Percentiles rank a stretch among this genome's conserved stretches.
Conservation (phyloP, 2,329 filamentous ascomycete genomes). For the Decorospora gaudefroyi region DNA sequence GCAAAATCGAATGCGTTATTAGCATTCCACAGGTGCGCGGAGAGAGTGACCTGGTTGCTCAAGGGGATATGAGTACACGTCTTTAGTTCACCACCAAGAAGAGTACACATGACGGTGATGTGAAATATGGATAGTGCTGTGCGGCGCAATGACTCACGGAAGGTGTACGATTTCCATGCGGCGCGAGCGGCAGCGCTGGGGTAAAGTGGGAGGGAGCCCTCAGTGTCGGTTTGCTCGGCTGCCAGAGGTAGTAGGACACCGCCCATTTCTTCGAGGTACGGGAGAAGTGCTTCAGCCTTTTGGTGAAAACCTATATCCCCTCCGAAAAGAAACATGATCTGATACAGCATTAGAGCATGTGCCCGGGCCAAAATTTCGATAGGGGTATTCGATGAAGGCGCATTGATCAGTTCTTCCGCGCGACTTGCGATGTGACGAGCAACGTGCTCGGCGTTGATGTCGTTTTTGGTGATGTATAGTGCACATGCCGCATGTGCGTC, state of each 20-base stretch:
- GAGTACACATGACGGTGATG: constrained; percentile 41
- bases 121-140: constrained; percentile 58
- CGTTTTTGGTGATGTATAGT: constrained; percentile 57
- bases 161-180: constrained; percentile 59
- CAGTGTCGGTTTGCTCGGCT: constrained; percentile 19
- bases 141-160: constrained; percentile 60
- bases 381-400: constrained; percentile 14
- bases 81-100: constrained; percentile 22
- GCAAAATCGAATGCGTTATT: constrained; percentile 39
- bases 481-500: constrained; percentile 61
- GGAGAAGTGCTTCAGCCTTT: constrained; percentile 23
- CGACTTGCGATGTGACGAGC: constrained; percentile 55
- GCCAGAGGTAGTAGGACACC: constrained; percentile 12
- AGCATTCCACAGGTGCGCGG: constrained; percentile 40
- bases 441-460: constrained; percentile 55
- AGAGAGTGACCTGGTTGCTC: constrained; percentile 29
- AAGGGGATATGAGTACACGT: constrained; percentile 19
- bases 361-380: constrained; percentile 34
- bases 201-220: constrained; percentile 44
- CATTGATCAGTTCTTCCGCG: constrained; percentile 51
- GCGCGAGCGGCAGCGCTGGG: constrained; percentile 43
- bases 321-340: constrained; percentile 35
- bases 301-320: constrained; percentile 28
- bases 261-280: constrained; percentile 23
- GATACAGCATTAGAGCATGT: constrained; percentile 40